These are phyloP conservation scores for Paxillus involutus DNA, from an alignment of 768 basidiomycete genomes.

Conservation along the genomic window DNA sequence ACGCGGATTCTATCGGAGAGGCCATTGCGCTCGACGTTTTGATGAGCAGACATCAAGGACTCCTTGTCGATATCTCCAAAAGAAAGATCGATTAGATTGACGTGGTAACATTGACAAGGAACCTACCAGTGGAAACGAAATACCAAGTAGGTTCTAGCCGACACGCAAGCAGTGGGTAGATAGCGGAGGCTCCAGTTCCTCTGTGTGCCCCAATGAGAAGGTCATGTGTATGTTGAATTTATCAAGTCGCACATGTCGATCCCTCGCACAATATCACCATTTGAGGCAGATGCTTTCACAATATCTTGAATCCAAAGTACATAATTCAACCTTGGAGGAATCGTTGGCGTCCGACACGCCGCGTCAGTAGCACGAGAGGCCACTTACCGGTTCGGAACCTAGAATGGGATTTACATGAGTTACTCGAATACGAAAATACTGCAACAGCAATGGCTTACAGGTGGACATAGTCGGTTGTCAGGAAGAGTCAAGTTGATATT, in stretches of 20 bases:
- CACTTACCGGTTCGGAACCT: conserved; percentile 75
- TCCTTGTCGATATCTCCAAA: conserved; percentile 65
- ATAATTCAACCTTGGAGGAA: conserved; percentile 70
- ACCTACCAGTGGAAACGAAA: conserved; percentile 69
- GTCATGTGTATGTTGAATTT: not conserved
- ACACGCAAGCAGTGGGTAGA: conserved; percentile 82
- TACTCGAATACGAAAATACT: not conserved
- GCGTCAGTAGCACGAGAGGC: not conserved
- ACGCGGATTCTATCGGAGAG: conserved; percentile 54
- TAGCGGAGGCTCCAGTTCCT: conserved; percentile 88
- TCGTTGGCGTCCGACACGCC: not conserved
- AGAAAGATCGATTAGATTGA: not conserved
- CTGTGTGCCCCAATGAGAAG: conserved; percentile 34
- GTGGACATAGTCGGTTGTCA: conserved; percentile 78
- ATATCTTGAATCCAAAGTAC: conserved; percentile 84
- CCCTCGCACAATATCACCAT: conserved; percentile 39
- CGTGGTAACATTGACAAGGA: not conserved
- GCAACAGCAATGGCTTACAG: conserved; percentile 47
- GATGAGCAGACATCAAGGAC: conserved; percentile 56
- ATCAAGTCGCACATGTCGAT: conserved; percentile 66
- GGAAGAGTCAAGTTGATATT: conserved; percentile 60
- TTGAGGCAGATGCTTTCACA: conserved; percentile 32
- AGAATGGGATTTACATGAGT: not conserved
- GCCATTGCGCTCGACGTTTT: conserved; percentile 59
- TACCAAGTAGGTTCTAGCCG: conserved; percentile 50